These are phyloP conservation scores for Mucuna pruriens DNA, from an alignment of 306 rosid genomes.

Conservation along the genomic window DNA sequence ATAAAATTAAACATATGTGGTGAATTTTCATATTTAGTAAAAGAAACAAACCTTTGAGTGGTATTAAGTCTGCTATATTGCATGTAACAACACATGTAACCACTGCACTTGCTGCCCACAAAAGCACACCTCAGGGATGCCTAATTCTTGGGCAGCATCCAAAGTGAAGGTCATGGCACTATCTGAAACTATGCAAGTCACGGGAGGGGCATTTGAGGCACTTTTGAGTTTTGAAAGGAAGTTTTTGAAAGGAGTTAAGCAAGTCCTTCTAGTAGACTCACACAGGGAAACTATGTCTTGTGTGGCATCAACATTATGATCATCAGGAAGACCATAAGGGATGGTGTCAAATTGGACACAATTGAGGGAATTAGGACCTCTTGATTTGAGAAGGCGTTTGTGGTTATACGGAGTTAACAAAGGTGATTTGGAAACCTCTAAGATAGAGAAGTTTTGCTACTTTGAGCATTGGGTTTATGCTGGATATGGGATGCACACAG, in stretches of 20 bases:
- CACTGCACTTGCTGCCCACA: slow-evolving; percentile 48
- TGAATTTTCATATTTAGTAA: no score
- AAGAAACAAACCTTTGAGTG: slow-evolving; percentile 47
- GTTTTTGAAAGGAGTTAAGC: slow-evolving; percentile 35
- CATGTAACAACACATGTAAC: slow-evolving; percentile 46
- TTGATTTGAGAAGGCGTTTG: slow-evolving; percentile 30
- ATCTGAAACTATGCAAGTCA: slow-evolving; percentile 19
- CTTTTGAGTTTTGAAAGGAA: slow-evolving; percentile 48
- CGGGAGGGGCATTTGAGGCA: slow-evolving; percentile 35
- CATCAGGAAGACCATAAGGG: slow-evolving; percentile 55
- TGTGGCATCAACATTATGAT: slow-evolving; percentile 42
- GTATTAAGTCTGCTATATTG: slow-evolving; percentile 30
- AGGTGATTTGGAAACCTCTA: slow-evolving; percentile 37
- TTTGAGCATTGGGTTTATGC: slow-evolving; percentile 40
- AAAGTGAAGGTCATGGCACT: slow-evolving; percentile 45
- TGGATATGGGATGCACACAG: slow-evolving; percentile 39
- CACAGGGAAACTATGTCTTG: slow-evolving; percentile 41
- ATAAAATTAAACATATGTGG: no score
- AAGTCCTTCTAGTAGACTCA: slow-evolving; percentile 20
- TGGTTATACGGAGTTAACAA: slow-evolving; percentile 39
- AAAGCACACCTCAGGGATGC: slow-evolving; percentile 44
- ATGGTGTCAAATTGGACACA: slow-evolving; percentile 16
- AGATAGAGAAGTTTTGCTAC: slow-evolving; percentile 27
- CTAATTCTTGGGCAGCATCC: slow-evolving; percentile 42
- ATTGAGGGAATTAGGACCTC: slow-evolving; percentile 19